phyloP scores from a whole-genome alignment of 2,329 filamentous ascomycete genomes.

The Pseudogymnoascus sp. region DNA sequence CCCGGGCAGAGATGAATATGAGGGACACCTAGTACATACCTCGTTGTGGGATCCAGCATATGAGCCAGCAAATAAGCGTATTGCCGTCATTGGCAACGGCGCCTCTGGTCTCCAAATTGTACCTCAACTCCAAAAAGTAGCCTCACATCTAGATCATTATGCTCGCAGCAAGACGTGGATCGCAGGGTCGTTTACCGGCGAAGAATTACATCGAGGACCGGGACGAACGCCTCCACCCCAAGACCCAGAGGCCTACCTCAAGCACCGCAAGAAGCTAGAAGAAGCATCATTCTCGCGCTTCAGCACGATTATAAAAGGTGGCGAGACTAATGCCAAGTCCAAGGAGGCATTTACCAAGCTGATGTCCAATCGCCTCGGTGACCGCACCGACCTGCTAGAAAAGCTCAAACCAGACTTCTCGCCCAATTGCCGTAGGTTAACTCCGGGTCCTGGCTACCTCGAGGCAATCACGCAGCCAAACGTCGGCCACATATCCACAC shows the following conservation, averaged over 20 bases:
- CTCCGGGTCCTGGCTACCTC: conserved; percentile 39
- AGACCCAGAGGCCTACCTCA: conserved; percentile 50
- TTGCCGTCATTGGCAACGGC: conserved; percentile 55
- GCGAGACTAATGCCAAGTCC: conserved; percentile 39
- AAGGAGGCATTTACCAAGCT: conserved; percentile 40
- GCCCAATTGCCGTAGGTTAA: conserved; percentile 34
- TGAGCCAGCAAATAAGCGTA: conserved; percentile 39
- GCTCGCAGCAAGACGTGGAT: conserved; percentile 59
- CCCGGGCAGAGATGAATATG: conserved; percentile 36
- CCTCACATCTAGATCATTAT: conserved; percentile 52
- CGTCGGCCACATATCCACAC: conserved; percentile 33
- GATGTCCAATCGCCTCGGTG: conserved; percentile 44
- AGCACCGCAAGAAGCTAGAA: conserved; percentile 47
- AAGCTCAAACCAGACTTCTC: conserved; percentile 45
- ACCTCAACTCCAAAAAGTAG: conserved; percentile 41
- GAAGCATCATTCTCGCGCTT: conserved; percentile 48
- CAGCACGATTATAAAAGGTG: conserved; percentile 43
- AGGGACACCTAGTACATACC: conserved; percentile 47
- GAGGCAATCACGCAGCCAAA: conserved; percentile 36
- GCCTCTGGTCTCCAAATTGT: conserved; percentile 51
- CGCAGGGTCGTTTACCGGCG: conserved; percentile 49
- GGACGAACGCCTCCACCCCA: conserved; percentile 40
- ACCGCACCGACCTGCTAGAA: conserved; percentile 46
- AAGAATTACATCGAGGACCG: conserved; percentile 32
- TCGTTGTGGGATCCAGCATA: conserved; percentile 47